A percentile compares a stretch with the other conserved stretches of the same genome.
Evolutionary conservation across 768 basidiomycete species (phyloP).

Genomic region (Naganishia onofrii): DNA sequence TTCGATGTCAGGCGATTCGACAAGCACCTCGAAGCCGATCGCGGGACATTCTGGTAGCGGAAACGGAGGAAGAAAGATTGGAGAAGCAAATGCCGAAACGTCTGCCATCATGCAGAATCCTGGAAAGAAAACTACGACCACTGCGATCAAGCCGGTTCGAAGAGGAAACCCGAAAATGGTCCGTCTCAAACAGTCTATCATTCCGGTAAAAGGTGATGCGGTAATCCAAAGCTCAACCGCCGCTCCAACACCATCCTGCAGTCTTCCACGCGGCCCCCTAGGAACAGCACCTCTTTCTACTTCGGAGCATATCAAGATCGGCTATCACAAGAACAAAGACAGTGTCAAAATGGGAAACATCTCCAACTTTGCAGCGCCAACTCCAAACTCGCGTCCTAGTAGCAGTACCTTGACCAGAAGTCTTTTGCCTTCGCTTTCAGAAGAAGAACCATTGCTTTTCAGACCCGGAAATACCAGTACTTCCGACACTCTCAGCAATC

Average conservation of each 20-base stretch:
- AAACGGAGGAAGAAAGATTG: too few species aligned
- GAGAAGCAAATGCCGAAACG: neutral
- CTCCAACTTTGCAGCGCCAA: neutral
- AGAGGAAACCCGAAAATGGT: neutral
- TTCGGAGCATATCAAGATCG: constrained; percentile 1
- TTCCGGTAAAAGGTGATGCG: neutral
- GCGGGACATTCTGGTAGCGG: too few species aligned
- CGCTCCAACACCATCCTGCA: neutral
- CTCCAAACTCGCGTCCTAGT: neutral
- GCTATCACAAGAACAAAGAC: neutral
- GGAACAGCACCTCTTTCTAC: neutral
- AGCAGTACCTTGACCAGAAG: neutral
- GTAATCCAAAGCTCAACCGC: neutral
- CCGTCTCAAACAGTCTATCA: neutral
- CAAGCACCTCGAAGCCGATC: too few species aligned
- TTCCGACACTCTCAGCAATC: neutral
- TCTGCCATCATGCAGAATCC: neutral
- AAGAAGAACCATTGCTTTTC: constrained; percentile 14
- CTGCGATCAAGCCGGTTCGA: neutral
- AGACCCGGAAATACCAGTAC: neutral
- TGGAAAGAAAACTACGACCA: neutral
- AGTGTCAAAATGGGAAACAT: neutral
- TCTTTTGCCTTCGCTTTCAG: neutral
- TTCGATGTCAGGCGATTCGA: too few species aligned
- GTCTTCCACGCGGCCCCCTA: neutral